phyloP scores from a whole-genome alignment of 495 filamentous ascomycete species.

The Neurospora sp. region DNA sequence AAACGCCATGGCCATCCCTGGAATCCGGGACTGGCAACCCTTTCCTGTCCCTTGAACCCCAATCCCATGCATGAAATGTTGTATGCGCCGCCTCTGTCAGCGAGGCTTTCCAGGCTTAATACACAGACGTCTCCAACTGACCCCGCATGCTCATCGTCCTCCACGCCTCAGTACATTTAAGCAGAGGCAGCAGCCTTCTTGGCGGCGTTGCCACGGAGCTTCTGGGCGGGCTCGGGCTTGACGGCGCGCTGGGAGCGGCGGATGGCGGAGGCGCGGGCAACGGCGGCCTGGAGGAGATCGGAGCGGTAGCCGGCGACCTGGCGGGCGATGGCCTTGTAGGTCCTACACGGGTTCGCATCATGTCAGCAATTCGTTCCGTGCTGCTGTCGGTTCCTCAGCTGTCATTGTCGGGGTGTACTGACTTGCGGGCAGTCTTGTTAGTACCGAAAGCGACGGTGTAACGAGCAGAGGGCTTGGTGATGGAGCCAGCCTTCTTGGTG shows the following conservation, averaged over 20 bases:
- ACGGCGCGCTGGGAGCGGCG: slow-evolving; percentile 64
- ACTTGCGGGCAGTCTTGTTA: slow-evolving; percentile 68
- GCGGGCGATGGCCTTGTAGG: slow-evolving; percentile 76
- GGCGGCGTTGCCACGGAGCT: slow-evolving; percentile 75
- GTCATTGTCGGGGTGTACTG: slow-evolving; percentile 28
- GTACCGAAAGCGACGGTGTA: slow-evolving; percentile 56
- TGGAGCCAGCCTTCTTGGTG: slow-evolving; percentile 70
- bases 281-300: slow-evolving; percentile 77
- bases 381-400: neutral
- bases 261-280: slow-evolving; percentile 82
- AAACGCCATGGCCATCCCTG: slow-evolving; percentile 29
- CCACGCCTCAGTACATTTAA: slow-evolving; percentile 7
- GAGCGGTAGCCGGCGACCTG: slow-evolving; percentile 69
- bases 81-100: slow-evolving; percentile 7
- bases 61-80: slow-evolving; percentile 13
- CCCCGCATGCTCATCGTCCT: slow-evolving; percentile 4
- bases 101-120: slow-evolving; percentile 12
- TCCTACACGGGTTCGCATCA: slow-evolving; percentile 43
- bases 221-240: slow-evolving; percentile 63
- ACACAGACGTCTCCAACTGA: slow-evolving; percentile 11
- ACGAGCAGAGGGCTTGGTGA: slow-evolving; percentile 58
- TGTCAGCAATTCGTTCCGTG: slow-evolving; percentile 12
- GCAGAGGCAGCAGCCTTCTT: slow-evolving; percentile 48
- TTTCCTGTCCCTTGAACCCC: slow-evolving; percentile 14
- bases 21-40: slow-evolving; percentile 22